A percentile compares a stretch with the other conserved stretches of the same genome.
Evolutionary conservation across 805 yeast genomes (phyloP).

Genomic region (Isabelozyma gotoi): DNA sequence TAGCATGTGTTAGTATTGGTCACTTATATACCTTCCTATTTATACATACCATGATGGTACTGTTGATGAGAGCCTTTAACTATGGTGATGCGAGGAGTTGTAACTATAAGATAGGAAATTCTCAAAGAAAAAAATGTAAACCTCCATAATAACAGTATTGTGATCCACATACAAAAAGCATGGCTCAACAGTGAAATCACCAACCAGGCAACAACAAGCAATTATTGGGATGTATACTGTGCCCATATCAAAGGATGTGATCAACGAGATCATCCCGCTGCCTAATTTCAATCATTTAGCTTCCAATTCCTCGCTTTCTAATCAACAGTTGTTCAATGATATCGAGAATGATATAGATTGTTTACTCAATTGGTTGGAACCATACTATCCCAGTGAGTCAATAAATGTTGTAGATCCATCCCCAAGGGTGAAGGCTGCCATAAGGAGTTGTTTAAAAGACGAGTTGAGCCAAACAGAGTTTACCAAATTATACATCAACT

Average conservation of each 20-base stretch:
- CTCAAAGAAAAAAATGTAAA: neutral
- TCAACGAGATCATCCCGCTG: conserved; percentile 12
- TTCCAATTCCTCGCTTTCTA: conserved; percentile 1
- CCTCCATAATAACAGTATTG: neutral
- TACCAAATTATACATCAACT: conserved; percentile 29
- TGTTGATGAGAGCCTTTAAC: neutral
- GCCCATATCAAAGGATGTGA: conserved; percentile 9
- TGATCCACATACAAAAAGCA: neutral
- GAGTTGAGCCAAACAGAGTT: conserved; percentile 31
- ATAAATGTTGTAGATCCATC: conserved; percentile 21
- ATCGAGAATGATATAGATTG: conserved; percentile 35
- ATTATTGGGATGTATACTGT: neutral
- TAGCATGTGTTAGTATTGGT: neutral
- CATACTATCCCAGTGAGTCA: conserved; percentile 20
- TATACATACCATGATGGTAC: neutral
- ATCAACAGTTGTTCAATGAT: conserved; percentile 12
- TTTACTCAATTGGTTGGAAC: conserved; percentile 32
- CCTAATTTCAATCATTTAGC: conserved; percentile 12
- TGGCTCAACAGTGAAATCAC: no score
- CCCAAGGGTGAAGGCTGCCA: conserved; percentile 35
- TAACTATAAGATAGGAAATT: neutral
- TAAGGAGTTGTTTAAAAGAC: conserved; percentile 35
- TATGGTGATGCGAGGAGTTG: neutral
- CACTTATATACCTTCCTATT: neutral
- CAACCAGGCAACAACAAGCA: neutral